These are phyloP conservation scores for Vanrija sp. DNA, from an alignment of 1,284 basidiomycete genomes.

Conservation along the genomic window DNA sequence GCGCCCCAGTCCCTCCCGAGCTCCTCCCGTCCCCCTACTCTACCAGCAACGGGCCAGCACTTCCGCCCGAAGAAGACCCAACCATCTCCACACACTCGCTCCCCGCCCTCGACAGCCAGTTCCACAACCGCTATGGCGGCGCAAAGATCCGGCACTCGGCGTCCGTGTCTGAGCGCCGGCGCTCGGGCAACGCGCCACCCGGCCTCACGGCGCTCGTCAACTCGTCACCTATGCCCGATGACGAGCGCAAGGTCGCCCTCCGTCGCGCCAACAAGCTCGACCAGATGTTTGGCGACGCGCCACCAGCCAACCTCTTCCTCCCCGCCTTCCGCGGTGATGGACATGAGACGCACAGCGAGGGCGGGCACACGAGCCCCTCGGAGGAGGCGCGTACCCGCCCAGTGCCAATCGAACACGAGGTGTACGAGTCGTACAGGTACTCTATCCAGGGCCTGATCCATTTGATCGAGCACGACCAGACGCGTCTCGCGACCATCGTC, in stretches of 20 bases:
- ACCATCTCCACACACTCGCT: too few species aligned
- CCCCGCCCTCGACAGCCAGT: too few species aligned
- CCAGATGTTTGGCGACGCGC: conserved; percentile 32
- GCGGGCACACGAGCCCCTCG: neutral
- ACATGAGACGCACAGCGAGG: neutral
- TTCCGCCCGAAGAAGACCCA: neutral
- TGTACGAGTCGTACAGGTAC: conserved; percentile 20
- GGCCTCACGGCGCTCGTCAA: neutral
- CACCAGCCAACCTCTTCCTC: conserved; percentile 24
- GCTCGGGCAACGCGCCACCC: too few species aligned
- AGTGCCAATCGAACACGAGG: neutral
- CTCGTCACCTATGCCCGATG: conserved; percentile 6
- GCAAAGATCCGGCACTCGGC: too few species aligned
- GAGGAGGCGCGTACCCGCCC: neutral
- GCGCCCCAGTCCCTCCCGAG: conserved; percentile 20
- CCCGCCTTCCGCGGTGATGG: neutral
- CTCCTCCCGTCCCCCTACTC: conserved; percentile 1
- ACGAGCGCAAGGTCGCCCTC: conserved; percentile 35
- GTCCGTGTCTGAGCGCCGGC: too few species aligned
- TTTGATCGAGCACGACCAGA: conserved; percentile 31
- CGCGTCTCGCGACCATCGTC: conserved; percentile 24
- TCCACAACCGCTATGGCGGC: too few species aligned
- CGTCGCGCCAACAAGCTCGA: conserved; percentile 32
- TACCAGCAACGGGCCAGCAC: neutral
- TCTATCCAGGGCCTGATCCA: conserved; percentile 30